Conservation (phyloP, 345 rosid species). For the Conringia planisiliqua region DNA sequence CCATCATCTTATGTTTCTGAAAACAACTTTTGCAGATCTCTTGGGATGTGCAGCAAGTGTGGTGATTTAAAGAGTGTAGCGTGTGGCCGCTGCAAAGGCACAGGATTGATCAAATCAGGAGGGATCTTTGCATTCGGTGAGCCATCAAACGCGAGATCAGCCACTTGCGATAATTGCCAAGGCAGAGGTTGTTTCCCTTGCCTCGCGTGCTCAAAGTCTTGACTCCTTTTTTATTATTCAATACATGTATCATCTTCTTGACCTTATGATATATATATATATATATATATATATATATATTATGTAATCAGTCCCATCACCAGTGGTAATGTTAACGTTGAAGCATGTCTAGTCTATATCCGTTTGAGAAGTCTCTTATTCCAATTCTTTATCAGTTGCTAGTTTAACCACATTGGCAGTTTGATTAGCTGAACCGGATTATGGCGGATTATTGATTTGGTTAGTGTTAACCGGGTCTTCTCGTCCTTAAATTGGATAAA, state of each 20-base stretch:
- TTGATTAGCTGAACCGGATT: neutral
- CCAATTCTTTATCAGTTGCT: neutral
- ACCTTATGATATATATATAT: neutral
- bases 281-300: neutral
- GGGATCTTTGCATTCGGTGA: conserved; percentile 47
- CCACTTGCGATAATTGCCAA: conserved; percentile 52
- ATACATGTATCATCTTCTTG: conserved; percentile 9
- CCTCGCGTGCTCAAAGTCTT: conserved; percentile 58
- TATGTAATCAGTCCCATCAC: neutral
- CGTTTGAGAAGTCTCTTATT: neutral
- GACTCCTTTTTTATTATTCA: neutral
- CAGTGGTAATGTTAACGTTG: neutral
- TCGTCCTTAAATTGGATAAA: neutral
- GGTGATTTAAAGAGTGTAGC: conserved; percentile 75
- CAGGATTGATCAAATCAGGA: conserved; percentile 54
- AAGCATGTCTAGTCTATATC: neutral
- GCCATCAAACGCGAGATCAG: conserved; percentile 27
- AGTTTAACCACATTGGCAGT: neutral
- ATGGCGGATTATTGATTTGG: neutral
- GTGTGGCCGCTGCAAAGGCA: conserved; percentile 75
- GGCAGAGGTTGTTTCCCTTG: conserved; percentile 75
- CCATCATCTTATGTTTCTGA: neutral
- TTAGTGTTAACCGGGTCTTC: neutral
- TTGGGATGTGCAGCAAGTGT: conserved; percentile 84
- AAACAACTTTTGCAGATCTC: conserved; percentile 46